Conservation (phyloP, 768 basidiomycete species). For the Mycena filopes region DNA sequence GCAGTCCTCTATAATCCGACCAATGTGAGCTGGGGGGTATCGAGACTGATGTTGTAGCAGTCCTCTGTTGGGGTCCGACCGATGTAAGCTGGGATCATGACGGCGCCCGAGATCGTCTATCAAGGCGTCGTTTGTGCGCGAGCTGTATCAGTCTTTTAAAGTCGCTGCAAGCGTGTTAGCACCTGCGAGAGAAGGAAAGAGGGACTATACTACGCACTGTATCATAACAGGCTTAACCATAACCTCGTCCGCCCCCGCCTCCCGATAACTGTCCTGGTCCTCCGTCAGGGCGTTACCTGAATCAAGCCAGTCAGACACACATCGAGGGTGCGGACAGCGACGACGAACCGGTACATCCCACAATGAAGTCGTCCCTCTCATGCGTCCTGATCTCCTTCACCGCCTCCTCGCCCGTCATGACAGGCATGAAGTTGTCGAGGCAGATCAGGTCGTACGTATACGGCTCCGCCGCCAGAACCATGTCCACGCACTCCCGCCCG, state of each 20-base stretch:
- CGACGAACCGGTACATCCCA: slow-evolving; percentile 35
- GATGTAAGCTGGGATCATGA: slow-evolving; percentile 16
- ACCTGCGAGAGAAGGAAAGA: no score
- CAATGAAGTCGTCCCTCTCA: slow-evolving; percentile 48
- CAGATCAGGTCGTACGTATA: slow-evolving; percentile 46
- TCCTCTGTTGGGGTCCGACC: no score
- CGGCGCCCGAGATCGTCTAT: slow-evolving; percentile 7
- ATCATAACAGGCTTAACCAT: slow-evolving; percentile 39
- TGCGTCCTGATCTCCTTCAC: slow-evolving; percentile 43
- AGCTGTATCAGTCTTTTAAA: slow-evolving; percentile 31
- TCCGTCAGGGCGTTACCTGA: slow-evolving; percentile 38
- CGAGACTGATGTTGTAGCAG: no score
- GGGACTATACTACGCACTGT: slow-evolving; percentile 30
- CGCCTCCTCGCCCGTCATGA: slow-evolving; percentile 47
- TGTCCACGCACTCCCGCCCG: slow-evolving; percentile 48
- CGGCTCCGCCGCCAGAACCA: slow-evolving; percentile 40
- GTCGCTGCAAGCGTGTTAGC: slow-evolving; percentile 27
- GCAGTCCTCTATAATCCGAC: no score
- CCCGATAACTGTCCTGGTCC: slow-evolving; percentile 44
- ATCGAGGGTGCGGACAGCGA: background rate
- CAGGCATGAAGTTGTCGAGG: slow-evolving; percentile 51
- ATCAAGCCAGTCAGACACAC: background rate
- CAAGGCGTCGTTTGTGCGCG: slow-evolving; percentile 27
- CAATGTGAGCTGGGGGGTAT: no score
- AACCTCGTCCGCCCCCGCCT: slow-evolving; percentile 37